Percentiles rank a stretch among this genome's conserved stretches.
These are phyloP conservation scores for Kentomonas sorsogonicus DNA, from an alignment of 208 protist species.

Conservation along the genomic window DNA sequence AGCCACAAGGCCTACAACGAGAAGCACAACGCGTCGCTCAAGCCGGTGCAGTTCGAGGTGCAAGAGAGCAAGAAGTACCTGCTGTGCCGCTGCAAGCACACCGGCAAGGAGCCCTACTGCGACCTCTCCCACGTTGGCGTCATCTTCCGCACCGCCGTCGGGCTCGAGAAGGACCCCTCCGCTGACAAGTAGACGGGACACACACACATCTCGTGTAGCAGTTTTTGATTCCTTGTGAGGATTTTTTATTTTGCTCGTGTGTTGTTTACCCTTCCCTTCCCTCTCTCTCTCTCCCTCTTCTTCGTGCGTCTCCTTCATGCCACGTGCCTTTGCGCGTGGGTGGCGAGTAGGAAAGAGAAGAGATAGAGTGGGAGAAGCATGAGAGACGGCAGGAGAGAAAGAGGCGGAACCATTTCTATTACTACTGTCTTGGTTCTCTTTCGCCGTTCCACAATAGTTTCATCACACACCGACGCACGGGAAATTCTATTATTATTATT, in stretches of 20 bases:
- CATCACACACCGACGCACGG: background rate
- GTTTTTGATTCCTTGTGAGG: no score
- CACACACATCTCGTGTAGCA: no score
- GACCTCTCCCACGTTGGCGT: constrained; percentile 72
- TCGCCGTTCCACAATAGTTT: background rate
- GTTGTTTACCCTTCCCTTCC: no score
- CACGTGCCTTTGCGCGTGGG: no score
- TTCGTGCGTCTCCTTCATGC: no score
- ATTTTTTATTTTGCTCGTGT: no score
- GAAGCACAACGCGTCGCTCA: constrained; percentile 52
- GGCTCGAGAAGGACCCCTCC: constrained; percentile 49
- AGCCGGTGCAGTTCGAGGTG: constrained; percentile 60
- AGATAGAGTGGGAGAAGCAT: no score
- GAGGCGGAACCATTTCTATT: no score
- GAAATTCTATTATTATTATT: background rate
- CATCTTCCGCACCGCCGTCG: constrained; percentile 48
- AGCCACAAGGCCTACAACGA: constrained; percentile 59
- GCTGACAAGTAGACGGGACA: no score
- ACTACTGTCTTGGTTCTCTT: constrained; percentile 15
- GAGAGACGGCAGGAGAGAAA: no score
- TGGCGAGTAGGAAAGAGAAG: no score
- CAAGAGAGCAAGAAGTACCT: constrained; percentile 42
- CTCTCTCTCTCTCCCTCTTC: no score
- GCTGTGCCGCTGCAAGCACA: constrained; percentile 78
- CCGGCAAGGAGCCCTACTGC: constrained; percentile 52